Base-by-base conservation (phyloP, 2,329 filamentous ascomycete genomes). In the Aulographum hederae region DNA sequence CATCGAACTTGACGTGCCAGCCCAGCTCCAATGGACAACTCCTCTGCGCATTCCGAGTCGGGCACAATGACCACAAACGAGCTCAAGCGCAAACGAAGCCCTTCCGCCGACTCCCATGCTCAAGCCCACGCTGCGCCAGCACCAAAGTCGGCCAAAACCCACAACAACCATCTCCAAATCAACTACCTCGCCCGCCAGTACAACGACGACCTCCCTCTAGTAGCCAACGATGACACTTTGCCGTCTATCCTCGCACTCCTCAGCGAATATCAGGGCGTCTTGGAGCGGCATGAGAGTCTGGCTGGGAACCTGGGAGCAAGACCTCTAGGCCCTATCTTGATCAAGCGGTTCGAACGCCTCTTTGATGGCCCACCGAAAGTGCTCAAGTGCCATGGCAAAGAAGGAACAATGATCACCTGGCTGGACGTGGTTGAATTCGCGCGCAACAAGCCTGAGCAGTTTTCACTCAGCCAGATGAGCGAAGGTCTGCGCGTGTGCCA, bases 361-460 rank as follows among this genome's bases (percentile, higher is more conserved):
- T 92, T 93, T 45, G 81, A 91, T 40, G 78, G 78, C 0, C 73
- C 78, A 15, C 82, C 85, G 37, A 72, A 65, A 18, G 65, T 73
- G 35, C 64, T 62, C 43, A 78, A 67, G 51, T 71, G 55, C 46
- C 69, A 64, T 56, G 64, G 61, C n/a, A 68, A 68, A 41, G 65
- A 69, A 17, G 58, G 65, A 19, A 8, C 27, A 10, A 17, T 8
- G 8, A 67, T 89, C 34, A 77, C 73, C 10, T 93, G 82, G 82
- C 61, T 89, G 25, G 82, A 92, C 45, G 73, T 92, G 32, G 78
- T 91, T 41, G 73, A 78, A 40, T 89, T 85, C 53, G 78, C 82
- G 39, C 78, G 78, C 46, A 72, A 71, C 39, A 84, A 82, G 39
- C 78, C 81, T 0, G 66, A 71, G 40, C 78, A 86, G 34, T 89